phyloP scores from a whole-genome alignment of 2,329 filamentous ascomycete species.

The Xylaria sp. region DNA sequence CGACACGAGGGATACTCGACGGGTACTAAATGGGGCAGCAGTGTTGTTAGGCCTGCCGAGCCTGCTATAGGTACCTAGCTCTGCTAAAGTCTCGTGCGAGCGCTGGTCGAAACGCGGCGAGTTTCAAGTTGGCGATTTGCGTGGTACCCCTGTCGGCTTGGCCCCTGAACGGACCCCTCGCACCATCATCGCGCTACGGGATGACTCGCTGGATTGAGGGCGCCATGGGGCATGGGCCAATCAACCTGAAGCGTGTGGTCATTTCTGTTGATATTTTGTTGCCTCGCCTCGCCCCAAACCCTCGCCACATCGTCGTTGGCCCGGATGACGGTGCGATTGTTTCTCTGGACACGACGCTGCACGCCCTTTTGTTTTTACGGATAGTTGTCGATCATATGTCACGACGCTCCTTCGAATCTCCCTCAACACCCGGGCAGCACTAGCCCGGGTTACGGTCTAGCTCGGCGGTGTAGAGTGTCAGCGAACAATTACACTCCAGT shows the following conservation, averaged over 20 bases:
- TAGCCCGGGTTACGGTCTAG: not conserved
- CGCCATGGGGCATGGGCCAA: slow-evolving; percentile 38
- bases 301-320: slow-evolving; percentile 9
- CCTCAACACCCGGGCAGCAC: slow-evolving; percentile 1
- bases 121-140: slow-evolving; percentile 49
- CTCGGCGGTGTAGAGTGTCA: not conserved
- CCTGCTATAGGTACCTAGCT: not conserved
- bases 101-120: slow-evolving; percentile 46
- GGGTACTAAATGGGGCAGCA: slow-evolving; percentile 19
- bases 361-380: slow-evolving; percentile 9
- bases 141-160: slow-evolving; percentile 38
- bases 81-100: slow-evolving; percentile 24
- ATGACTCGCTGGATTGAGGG: slow-evolving; percentile 40
- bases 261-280: slow-evolving; percentile 24
- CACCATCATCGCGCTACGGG: slow-evolving; percentile 36
- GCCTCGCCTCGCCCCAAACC: slow-evolving; percentile 26
- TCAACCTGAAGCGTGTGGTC: slow-evolving; percentile 35
- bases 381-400: slow-evolving; percentile 22
- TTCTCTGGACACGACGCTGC: slow-evolving; percentile 3
- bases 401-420: slow-evolving; percentile 23
- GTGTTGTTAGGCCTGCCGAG: not conserved
- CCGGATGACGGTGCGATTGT: slow-evolving; percentile 7
- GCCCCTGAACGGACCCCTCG: slow-evolving; percentile 38
- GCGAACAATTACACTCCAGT: slow-evolving; percentile 4
- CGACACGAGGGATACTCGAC: slow-evolving; percentile 30